Evolutionary conservation across 139 green algal species (phyloP).

Genomic region (Coelastrella sp.): DNA sequence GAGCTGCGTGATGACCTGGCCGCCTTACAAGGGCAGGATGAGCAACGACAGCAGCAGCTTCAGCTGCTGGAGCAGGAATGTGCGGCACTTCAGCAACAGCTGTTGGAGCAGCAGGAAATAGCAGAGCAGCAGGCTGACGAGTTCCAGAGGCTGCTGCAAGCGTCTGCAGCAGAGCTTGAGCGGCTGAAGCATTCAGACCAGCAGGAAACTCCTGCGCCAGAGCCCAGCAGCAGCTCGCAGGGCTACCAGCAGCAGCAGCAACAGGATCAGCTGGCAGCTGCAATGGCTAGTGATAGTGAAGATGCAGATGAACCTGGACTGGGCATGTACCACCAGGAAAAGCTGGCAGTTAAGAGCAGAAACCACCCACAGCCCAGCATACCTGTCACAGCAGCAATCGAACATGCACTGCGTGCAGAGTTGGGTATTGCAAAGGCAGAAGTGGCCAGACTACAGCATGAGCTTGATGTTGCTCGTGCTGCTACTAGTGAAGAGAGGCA

Average conservation of each 20-base stretch:
- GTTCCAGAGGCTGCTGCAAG: slow-evolving; percentile 2
- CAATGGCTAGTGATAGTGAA: background rate
- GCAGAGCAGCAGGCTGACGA: slow-evolving; percentile 1
- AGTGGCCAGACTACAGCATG: slow-evolving; percentile 29
- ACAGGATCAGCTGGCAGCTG: slow-evolving; percentile 1
- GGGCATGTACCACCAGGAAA: background rate
- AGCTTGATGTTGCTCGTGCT: slow-evolving; percentile 18
- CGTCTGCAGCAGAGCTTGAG: background rate
- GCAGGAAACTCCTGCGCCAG: background rate
- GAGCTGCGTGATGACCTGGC: background rate
- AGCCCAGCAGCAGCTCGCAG: slow-evolving; percentile 34
- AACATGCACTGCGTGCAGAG: slow-evolving; percentile 42
- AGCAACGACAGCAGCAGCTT: slow-evolving; percentile 28
- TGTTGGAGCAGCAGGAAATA: background rate
- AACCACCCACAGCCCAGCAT: background rate
- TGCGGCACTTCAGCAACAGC: slow-evolving; percentile 16
- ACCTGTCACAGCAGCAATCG: background rate
- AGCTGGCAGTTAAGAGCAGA: background rate
- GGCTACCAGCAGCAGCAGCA: slow-evolving; percentile 49
- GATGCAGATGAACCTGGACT: background rate
- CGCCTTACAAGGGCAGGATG: slow-evolving; percentile 15
- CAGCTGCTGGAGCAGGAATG: slow-evolving; percentile 21
- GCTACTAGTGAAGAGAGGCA: background rate
- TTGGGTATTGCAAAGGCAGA: slow-evolving; percentile 44
- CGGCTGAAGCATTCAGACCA: slow-evolving; percentile 1